Percentiles rank a stretch among this genome's conserved stretches.
Conservation (phyloP, 2,329 filamentous ascomycete species). For the Endothia cerciana region DNA sequence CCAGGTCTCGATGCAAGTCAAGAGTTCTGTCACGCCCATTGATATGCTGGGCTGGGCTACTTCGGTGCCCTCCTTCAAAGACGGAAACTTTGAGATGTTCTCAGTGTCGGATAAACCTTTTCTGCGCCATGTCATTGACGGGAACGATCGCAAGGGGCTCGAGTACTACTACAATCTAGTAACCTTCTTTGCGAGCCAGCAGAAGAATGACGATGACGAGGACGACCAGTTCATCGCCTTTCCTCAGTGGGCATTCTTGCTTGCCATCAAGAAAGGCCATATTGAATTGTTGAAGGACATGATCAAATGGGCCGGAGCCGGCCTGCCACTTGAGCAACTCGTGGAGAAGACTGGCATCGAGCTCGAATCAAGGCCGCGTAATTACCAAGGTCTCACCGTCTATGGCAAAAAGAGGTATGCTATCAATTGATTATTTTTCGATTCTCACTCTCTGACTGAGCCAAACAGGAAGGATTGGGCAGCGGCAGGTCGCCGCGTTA, state of each 20-base stretch:
- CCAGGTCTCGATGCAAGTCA: slow-evolving; percentile 68
- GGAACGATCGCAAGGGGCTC: slow-evolving; percentile 58
- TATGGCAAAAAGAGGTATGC: slow-evolving; percentile 69
- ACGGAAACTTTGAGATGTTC: slow-evolving; percentile 36
- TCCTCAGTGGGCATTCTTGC: slow-evolving; percentile 45
- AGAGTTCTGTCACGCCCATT: slow-evolving; percentile 61
- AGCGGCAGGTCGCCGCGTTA: slow-evolving; percentile 56
- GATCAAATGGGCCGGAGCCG: slow-evolving; percentile 68
- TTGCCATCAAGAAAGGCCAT: slow-evolving; percentile 52
- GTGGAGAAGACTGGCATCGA: slow-evolving; percentile 68
- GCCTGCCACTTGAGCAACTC: slow-evolving; percentile 69
- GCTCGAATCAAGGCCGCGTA: slow-evolving; percentile 66
- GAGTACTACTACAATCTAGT: slow-evolving; percentile 61
- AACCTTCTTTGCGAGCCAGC: slow-evolving; percentile 47
- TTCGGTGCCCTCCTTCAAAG: slow-evolving; percentile 31
- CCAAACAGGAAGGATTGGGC: slow-evolving; percentile 70
- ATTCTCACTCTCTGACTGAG: not conserved
- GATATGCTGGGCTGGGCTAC: not conserved
- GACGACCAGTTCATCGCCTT: slow-evolving; percentile 44
- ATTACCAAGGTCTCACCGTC: slow-evolving; percentile 78
- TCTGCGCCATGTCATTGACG: slow-evolving; percentile 51
- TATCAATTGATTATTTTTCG: not conserved
- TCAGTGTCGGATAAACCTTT: slow-evolving; percentile 33
- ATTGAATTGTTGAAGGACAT: slow-evolving; percentile 63
- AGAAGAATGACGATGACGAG: slow-evolving; percentile 39